Conservation (phyloP, 2,329 filamentous ascomycete species). For the Ophiocordyceps camponoti-leonardi region DNA sequence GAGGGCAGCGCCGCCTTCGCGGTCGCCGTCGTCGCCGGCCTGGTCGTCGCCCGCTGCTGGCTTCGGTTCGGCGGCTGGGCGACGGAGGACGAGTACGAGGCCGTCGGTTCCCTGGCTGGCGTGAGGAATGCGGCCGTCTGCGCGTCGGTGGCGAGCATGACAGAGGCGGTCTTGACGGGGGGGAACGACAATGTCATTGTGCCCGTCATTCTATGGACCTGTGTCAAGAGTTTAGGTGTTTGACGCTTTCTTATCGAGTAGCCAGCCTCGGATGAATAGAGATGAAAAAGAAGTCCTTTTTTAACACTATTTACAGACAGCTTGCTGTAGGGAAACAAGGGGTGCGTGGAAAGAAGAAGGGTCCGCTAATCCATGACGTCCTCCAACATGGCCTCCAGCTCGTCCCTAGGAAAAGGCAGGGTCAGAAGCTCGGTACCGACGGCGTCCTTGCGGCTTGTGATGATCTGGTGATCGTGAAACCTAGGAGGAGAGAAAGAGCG, state of each 20-base stretch:
- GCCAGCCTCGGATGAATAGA: background rate
- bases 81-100: conserved; percentile 21
- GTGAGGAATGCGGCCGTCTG: conserved; percentile 56
- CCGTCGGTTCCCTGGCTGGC: conserved; percentile 13
- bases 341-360: no score
- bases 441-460: conserved; percentile 72
- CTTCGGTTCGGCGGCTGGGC: conserved; percentile 62
- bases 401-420: conserved; percentile 72
- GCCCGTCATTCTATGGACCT: conserved; percentile 79
- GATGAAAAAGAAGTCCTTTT: background rate
- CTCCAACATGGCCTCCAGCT: conserved; percentile 77
- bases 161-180: conserved; percentile 87
- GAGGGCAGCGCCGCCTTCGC: conserved; percentile 78
- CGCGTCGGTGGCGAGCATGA: conserved; percentile 68
- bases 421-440: conserved; percentile 73
- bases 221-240: conserved; percentile 61
- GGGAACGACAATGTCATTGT: conserved; percentile 98
- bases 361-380: conserved; percentile 29
- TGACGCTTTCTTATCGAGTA: conserved; percentile 10
- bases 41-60: conserved; percentile 57
- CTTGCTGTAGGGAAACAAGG: background rate
- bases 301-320: background rate
- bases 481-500: conserved; percentile 18
- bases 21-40: conserved; percentile 56
- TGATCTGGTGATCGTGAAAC: conserved; percentile 96